These are phyloP conservation scores for Tolypocladium ovalisporum DNA, from an alignment of 2,329 filamentous ascomycete genomes.

Conservation along the genomic window DNA sequence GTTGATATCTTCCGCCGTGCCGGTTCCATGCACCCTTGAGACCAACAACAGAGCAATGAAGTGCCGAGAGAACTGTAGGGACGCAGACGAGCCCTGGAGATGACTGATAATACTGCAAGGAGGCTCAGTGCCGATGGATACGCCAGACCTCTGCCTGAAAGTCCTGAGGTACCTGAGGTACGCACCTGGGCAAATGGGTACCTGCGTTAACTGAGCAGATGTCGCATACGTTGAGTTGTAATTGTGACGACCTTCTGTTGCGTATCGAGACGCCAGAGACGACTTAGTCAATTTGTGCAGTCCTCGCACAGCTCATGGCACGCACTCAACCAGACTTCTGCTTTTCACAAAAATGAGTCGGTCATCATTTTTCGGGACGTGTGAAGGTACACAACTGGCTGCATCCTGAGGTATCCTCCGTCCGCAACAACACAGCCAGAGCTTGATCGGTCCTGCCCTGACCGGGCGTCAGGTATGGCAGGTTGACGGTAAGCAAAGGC, in stretches of 20 bases:
- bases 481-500: neutral
- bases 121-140: neutral
- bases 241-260: neutral
- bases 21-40: neutral
- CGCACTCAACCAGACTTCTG: neutral
- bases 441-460: neutral
- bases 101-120: neutral
- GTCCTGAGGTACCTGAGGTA: neutral
- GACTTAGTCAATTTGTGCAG: neutral
- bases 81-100: neutral
- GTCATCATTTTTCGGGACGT: neutral
- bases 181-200: neutral
- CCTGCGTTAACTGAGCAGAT: neutral
- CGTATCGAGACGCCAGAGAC: neutral
- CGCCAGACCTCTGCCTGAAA: neutral
- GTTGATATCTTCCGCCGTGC: neutral
- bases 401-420: neutral
- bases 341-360: neutral
- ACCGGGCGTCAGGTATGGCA: neutral
- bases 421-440: neutral
- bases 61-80: neutral
- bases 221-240: neutral
- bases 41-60: neutral
- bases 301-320: neutral
- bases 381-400: neutral